Conservation (phyloP, 805 yeast genomes). For the Pichia cephalocereana region DNA sequence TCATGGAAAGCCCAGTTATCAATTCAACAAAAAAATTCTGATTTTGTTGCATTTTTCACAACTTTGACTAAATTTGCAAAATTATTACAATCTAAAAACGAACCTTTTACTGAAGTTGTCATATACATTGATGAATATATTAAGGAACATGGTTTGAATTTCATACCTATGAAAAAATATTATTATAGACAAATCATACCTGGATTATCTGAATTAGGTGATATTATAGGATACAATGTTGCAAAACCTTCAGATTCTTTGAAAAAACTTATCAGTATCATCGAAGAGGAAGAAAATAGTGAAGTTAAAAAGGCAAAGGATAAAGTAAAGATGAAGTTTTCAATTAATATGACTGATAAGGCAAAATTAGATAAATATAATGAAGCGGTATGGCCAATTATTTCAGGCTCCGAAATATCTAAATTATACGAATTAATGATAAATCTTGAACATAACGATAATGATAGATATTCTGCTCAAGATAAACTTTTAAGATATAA, state of each 20-base stretch:
- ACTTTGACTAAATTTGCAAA: constrained; percentile 37
- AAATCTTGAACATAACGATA: constrained; percentile 51
- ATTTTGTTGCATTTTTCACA: constrained; percentile 37
- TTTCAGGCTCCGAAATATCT: constrained; percentile 43
- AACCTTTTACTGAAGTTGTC: constrained; percentile 39
- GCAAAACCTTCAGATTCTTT: constrained; percentile 40
- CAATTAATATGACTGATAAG: constrained; percentile 35
- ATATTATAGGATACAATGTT: constrained; percentile 37
- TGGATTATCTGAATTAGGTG: constrained; percentile 41
- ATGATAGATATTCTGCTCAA: constrained; percentile 48
- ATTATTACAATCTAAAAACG: constrained; percentile 32
- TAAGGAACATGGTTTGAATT: constrained; percentile 16
- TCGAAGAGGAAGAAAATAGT: constrained; percentile 31
- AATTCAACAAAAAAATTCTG: constrained; percentile 29
- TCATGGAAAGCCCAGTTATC: constrained; percentile 81
- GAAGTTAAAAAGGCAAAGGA: constrained; percentile 33
- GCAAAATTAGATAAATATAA: constrained; percentile 22
- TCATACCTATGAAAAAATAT: constrained; percentile 28
- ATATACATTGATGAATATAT: constrained; percentile 39
- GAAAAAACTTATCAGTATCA: constrained; percentile 33
- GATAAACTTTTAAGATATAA: constrained; percentile 49
- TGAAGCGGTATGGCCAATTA: constrained; percentile 37
- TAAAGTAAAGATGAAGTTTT: constrained; percentile 40
- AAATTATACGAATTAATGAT: constrained; percentile 45
- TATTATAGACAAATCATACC: constrained; percentile 49